Evolutionary conservation across 257 asterid species (phyloP).

Genomic region (Solanum ahanhuiri): DNA sequence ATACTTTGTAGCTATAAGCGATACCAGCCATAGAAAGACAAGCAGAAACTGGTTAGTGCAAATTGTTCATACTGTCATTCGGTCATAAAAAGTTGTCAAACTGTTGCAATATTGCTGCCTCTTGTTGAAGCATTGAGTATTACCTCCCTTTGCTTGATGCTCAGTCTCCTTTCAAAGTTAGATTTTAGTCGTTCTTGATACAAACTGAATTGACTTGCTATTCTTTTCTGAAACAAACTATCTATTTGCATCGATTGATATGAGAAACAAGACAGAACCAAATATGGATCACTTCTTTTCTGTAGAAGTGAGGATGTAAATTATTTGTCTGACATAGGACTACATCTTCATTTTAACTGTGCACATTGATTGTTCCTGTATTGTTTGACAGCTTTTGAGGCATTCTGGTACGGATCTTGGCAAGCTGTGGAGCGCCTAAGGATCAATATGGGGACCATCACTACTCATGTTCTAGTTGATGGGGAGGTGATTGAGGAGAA

Average conservation of each 20-base stretch:
- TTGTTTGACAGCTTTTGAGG: constrained; percentile 75
- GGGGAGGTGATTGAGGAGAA: constrained; percentile 45
- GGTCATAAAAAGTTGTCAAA: background rate
- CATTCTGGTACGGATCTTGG: constrained; percentile 65
- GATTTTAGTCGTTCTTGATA: background rate
- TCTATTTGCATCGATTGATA: background rate
- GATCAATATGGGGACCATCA: constrained; percentile 37
- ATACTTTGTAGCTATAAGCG: background rate
- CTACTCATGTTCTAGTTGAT: constrained; percentile 24
- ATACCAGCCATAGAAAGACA: background rate
- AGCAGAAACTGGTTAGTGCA: background rate
- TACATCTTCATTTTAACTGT: background rate
- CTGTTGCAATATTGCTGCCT: background rate
- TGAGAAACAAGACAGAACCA: background rate
- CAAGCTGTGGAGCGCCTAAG: constrained; percentile 54
- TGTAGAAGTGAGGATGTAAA: background rate
- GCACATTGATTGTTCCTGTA: background rate
- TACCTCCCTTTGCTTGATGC: background rate
- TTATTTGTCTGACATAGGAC: background rate
- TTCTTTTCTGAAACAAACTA: background rate
- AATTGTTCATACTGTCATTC: background rate
- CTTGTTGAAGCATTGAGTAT: background rate
- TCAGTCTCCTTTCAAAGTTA: background rate
- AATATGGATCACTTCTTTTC: background rate
- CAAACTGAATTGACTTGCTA: background rate